A percentile compares a stretch with the other conserved stretches of the same genome.
Evolutionary conservation across 352 stramenopile species (phyloP).

Genomic region (Aphanomyces invadans): DNA sequence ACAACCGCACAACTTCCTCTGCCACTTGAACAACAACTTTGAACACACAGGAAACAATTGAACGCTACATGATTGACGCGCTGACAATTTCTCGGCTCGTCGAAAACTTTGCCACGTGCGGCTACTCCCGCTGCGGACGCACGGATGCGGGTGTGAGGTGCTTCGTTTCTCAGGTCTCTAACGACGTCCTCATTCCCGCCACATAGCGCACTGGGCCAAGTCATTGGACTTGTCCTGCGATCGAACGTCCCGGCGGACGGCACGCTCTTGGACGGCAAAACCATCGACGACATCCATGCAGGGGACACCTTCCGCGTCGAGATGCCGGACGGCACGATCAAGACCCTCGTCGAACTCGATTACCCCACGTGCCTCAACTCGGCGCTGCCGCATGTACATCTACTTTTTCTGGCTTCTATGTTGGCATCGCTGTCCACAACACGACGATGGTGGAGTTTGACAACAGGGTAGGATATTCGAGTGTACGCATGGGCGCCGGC

Average conservation of each 20-base stretch:
- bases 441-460: no score
- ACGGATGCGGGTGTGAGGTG: slow-evolving; percentile 95
- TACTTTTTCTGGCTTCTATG: slow-evolving; percentile 35
- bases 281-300: slow-evolving; percentile 59
- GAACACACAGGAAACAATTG: slow-evolving; percentile 72
- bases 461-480: slow-evolving; percentile 45
- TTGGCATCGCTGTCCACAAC: no score
- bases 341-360: slow-evolving; percentile 88
- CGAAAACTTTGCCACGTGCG: slow-evolving; percentile 56
- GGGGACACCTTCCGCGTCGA: slow-evolving; percentile 56
- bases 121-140: slow-evolving; percentile 94
- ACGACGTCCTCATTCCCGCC: not conserved
- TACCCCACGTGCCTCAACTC: slow-evolving; percentile 96
- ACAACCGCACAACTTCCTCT: no score
- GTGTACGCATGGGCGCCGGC: slow-evolving; percentile 79
- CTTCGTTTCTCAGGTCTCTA: slow-evolving; percentile 6
- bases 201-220: slow-evolving; percentile 61
- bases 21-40: no score
- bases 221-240: slow-evolving; percentile 58
- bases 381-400: slow-evolving; percentile 85
- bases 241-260: slow-evolving; percentile 64
- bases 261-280: slow-evolving; percentile 47
- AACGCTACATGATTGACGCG: slow-evolving; percentile 90
- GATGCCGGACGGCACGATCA: slow-evolving; percentile 48
- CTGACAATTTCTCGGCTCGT: slow-evolving; percentile 90